phyloP scores from a whole-genome alignment of 2,329 filamentous ascomycete genomes.

The Fusarium burgessii region DNA sequence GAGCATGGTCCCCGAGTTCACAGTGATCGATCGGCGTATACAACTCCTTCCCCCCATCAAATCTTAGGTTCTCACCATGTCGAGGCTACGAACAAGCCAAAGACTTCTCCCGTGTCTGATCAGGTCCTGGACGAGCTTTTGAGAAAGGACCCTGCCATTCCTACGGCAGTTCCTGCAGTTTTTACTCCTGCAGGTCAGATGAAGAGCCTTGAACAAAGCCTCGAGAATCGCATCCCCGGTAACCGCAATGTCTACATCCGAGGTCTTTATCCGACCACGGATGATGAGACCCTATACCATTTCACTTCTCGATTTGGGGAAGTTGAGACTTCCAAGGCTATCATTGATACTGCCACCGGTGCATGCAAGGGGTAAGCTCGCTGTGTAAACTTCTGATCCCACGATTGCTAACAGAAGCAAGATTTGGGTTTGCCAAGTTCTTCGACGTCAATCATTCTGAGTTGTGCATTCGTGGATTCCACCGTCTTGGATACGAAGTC shows the following conservation, averaged over 20 bases:
- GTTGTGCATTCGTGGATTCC: conserved; percentile 95
- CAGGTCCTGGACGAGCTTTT: conserved; percentile 73
- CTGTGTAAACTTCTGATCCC: background rate
- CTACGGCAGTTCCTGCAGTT: conserved; percentile 88
- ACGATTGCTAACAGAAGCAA: conserved; percentile 53
- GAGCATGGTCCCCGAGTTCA: conserved; percentile 71
- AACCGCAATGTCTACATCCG: conserved; percentile 99
- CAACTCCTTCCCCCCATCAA: conserved; percentile 74
- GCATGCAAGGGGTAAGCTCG: conserved; percentile 90
- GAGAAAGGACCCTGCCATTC: conserved; percentile 83
- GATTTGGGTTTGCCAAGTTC: conserved; percentile 98
- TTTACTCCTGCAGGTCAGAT: conserved; percentile 86
- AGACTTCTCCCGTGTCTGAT: conserved; percentile 56
- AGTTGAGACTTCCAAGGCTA: conserved; percentile 97
- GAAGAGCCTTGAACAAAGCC: conserved; percentile 91
- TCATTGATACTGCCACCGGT: conserved; percentile 93
- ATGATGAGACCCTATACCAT: conserved; percentile 85
- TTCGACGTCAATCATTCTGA: conserved; percentile 88
- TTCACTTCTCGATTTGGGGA: conserved; percentile 91
- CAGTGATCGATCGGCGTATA: conserved; percentile 73
- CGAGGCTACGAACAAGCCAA: conserved; percentile 57
- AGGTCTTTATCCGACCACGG: conserved; percentile 93
- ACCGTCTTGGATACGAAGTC: conserved; percentile 94
- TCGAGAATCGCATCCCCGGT: conserved; percentile 90
- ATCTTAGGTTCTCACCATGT: conserved; percentile 57